Conservation (phyloP, 176 grass and related monocot genomes). For the Oryza coarctata region DNA sequence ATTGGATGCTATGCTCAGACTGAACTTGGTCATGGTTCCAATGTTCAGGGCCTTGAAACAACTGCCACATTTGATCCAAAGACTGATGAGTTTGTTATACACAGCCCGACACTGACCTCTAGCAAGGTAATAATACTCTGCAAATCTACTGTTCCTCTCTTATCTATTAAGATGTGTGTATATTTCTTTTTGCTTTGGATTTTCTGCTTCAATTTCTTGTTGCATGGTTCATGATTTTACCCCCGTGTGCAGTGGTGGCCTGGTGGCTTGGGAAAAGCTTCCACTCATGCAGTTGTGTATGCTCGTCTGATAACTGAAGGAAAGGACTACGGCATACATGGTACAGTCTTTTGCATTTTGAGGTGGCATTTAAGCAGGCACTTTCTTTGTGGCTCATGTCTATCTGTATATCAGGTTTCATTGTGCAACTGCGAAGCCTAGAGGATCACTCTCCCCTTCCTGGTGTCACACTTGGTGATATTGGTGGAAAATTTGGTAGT, state of each 20-base stretch:
- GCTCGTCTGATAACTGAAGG: constrained; percentile 84
- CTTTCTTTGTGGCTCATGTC: constrained; percentile 19
- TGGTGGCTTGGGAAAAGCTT: constrained; percentile 92
- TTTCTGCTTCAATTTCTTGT: background rate
- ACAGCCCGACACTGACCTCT: constrained; percentile 95
- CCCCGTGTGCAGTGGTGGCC: constrained; percentile 87
- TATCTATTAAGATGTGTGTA: background rate
- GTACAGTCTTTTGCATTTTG: constrained; percentile 47
- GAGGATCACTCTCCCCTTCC: constrained; percentile 93
- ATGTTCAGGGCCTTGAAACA: constrained; percentile 98
- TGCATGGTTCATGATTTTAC: constrained; percentile 1
- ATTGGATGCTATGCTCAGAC: constrained; percentile 99
- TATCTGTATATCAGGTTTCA: constrained; percentile 65
- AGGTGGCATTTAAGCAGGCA: background rate
- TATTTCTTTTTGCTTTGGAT: background rate
- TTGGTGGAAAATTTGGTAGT: constrained; percentile 92
- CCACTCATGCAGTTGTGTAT: constrained; percentile 92
- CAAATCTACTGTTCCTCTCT: background rate
- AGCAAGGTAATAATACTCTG: constrained; percentile 67
- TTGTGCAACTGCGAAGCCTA: constrained; percentile 91
- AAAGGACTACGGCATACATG: constrained; percentile 94
- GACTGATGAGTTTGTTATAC: constrained; percentile 88
- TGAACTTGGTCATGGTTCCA: constrained; percentile 96
- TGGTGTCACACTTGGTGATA: constrained; percentile 91
- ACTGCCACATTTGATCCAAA: constrained; percentile 91